These are phyloP conservation scores for Globisporangium perplexum DNA, from an alignment of 352 stramenopile species.

Conservation along the genomic window DNA sequence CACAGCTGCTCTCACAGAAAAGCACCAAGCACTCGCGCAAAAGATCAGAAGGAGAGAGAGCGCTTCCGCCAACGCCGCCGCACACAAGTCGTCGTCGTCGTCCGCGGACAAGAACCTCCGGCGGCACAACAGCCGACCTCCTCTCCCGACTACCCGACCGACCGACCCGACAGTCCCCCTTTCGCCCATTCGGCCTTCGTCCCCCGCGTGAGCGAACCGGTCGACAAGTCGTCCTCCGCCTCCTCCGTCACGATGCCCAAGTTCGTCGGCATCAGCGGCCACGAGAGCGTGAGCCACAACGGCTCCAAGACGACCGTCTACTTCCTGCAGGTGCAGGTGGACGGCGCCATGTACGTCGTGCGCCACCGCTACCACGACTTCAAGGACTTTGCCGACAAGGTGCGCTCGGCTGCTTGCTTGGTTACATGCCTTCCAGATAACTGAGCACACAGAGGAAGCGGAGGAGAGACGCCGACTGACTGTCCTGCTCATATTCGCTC, in stretches of 20 bases:
- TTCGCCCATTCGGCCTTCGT: neutral
- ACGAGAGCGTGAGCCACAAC: conserved; percentile 84
- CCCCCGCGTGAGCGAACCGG: neutral
- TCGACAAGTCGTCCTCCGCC: neutral
- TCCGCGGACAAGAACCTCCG: conserved; percentile 6
- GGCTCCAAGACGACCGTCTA: conserved; percentile 86
- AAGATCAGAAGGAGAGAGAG: conserved; percentile 14
- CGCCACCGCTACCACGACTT: conserved; percentile 86
- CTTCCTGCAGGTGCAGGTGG: conserved; percentile 74
- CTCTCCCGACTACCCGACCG: too few relatives aligned
- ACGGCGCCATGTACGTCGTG: conserved; percentile 74
- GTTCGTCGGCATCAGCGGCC: conserved; percentile 84
- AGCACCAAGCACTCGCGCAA: conserved; percentile 6
- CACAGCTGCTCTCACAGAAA: conserved; percentile 12
- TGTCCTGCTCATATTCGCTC: too few relatives aligned
- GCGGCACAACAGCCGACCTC: too few relatives aligned
- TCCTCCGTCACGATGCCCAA: conserved; percentile 45
- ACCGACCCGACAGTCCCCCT: neutral
- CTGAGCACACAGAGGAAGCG: too few relatives aligned
- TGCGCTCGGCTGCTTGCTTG: conserved; percentile 15
- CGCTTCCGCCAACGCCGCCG: neutral
- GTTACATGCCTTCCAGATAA: neutral
- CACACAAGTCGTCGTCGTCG: neutral
- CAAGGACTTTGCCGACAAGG: conserved; percentile 85
- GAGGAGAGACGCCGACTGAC: too few relatives aligned